These are phyloP conservation scores for Komagataella ulmi DNA, from an alignment of 805 yeast species.

Conservation along the genomic window DNA sequence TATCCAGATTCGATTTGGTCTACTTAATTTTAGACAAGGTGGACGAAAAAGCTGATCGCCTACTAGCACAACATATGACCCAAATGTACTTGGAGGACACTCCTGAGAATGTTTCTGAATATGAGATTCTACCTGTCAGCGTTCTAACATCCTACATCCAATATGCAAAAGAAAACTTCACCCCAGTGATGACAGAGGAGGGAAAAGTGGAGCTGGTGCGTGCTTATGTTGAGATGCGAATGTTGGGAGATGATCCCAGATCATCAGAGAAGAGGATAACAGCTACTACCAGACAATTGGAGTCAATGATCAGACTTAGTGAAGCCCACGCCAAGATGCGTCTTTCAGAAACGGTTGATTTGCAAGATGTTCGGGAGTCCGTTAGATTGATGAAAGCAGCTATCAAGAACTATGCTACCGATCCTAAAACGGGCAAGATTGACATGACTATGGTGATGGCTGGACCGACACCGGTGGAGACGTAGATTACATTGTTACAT, in stretches of 20 bases:
- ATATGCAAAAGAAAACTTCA: conserved; percentile 77
- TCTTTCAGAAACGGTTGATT: conserved; percentile 53
- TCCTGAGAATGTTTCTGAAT: conserved; percentile 56
- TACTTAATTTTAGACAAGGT: conserved; percentile 87
- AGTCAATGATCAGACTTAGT: conserved; percentile 84
- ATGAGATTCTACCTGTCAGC: conserved; percentile 73
- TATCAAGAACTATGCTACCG: conserved; percentile 95
- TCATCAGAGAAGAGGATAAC: conserved; percentile 84
- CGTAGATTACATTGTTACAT: background rate
- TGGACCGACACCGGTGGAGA: conserved; percentile 81
- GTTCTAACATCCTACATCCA: conserved; percentile 81
- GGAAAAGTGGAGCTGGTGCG: conserved; percentile 80
- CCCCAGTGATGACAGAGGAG: conserved; percentile 68
- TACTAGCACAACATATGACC: conserved; percentile 82
- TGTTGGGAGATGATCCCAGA: conserved; percentile 83
- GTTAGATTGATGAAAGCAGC: conserved; percentile 89
- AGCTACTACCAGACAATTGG: conserved; percentile 95
- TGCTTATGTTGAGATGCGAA: conserved; percentile 88
- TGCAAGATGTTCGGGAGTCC: conserved; percentile 82
- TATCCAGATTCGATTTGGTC: conserved; percentile 91
- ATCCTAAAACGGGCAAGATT: conserved; percentile 90
- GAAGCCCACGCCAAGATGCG: conserved; percentile 99
- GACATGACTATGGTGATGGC: conserved; percentile 97
- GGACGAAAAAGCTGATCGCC: conserved; percentile 73
- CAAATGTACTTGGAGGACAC: conserved; percentile 82